Base-by-base conservation (phyloP, 345 rosid genomes). In the Dipteronia dyeriana region DNA sequence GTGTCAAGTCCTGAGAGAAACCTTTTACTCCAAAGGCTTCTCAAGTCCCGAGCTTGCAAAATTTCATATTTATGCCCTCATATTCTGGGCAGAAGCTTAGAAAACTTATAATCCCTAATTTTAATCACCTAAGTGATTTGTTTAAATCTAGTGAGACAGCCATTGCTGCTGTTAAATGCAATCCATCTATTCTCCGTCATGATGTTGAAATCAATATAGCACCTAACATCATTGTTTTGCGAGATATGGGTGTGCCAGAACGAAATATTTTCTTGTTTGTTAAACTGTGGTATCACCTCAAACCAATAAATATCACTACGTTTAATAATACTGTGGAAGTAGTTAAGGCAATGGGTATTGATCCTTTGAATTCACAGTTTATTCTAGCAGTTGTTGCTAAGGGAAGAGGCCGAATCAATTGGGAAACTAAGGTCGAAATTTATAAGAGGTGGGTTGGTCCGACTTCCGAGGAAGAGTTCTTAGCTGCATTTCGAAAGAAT, bases 391-490 rank as follows among this genome's bases (percentile, higher is more conserved):
- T 84, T 9, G 1, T 0, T 8, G 31, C 53, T 70, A 7, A 12
- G 14, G 1, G 1, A n/a, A 6, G 17, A 75, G 61, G 60, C 8
- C 64, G 74, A 71, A 47, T 71, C 10, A 60, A 51, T 2, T 75
- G 85, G 87, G 71, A 56, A 43, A 76, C 17, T 67, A 79, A 79
- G 66, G 2, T 84, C 5, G 34, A 62, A 16, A 41, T 23, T 64
- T 74, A 31, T 4, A 79, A 43, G 81, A 75, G 31, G 20, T 86
- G 84, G 85, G 82, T 60, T 81, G 49, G 78, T 79, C 82, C n/a
- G n/a, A n/a, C n/a, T n/a, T n/a, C n/a, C 0, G 77, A 77, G 17
- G 79, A 75, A n/a, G 82, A 78, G 25, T 17, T 77, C 45, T 10
- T 49, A 26, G 6, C 60, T 14, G 80, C 79, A 11, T 83, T 83